Percentiles rank a stretch among this genome's conserved stretches.
Conservation (phyloP, 768 basidiomycete species). For the Tulasnella sp. region DNA sequence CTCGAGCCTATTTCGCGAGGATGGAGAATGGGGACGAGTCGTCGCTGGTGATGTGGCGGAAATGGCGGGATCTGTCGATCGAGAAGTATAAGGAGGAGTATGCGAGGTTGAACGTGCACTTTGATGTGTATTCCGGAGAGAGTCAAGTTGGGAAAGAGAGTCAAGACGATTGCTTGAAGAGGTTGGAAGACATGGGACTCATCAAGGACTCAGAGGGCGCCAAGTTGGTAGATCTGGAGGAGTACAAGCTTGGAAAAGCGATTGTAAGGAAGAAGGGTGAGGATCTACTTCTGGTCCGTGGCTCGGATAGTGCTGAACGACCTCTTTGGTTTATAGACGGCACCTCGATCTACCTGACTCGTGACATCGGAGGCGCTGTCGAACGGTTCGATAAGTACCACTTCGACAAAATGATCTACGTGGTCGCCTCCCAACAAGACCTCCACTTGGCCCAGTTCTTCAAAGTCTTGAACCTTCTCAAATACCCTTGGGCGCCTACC, state of each 20-base stretch:
- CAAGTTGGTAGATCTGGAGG: conserved; percentile 74
- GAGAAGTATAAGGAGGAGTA: conserved; percentile 85
- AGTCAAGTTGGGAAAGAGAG: conserved; percentile 63
- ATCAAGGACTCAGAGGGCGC: conserved; percentile 70
- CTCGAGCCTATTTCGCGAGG: conserved; percentile 80
- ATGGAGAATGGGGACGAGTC: conserved; percentile 88
- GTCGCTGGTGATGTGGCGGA: conserved; percentile 78
- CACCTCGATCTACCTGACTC: conserved; percentile 86
- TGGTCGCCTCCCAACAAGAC: conserved; percentile 79
- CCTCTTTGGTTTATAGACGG: conserved; percentile 48
- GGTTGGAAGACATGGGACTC: conserved; percentile 60
- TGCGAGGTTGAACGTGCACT: conserved; percentile 76
- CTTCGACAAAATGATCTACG: conserved; percentile 89
- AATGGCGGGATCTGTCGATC: conserved; percentile 87
- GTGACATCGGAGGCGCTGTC: conserved; percentile 88
- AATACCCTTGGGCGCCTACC: conserved; percentile 70
- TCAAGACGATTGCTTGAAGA: conserved; percentile 60
- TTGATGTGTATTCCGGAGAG: conserved; percentile 90
- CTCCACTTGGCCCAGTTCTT: conserved; percentile 86
- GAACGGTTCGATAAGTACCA: conserved; percentile 89
- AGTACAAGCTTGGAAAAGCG: conserved; percentile 86
- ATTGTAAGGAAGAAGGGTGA: conserved; percentile 77
- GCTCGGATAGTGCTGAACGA: neutral
- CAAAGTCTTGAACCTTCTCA: conserved; percentile 86
- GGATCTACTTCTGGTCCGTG: conserved; percentile 18